Percentiles rank a stretch among this genome's conserved stretches.
These are phyloP conservation scores for grape (Vitis vinifera) DNA, from an alignment of 164 flowering plant species.

Conservation along the genomic window ASM3070453v1 NC_081808.1:21979501-21980000, in stretches of 20 bases:
- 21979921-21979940: constrained; percentile 55
- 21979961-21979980: constrained; percentile 50
- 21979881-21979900: constrained; percentile 53
- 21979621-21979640: too few relatives aligned
- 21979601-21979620: too few relatives aligned
- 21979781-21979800: neutral
- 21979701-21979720: constrained; percentile 47
- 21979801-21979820: neutral
- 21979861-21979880: constrained; percentile 26
- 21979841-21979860: neutral
- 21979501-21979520: neutral
- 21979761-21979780: constrained; percentile 49
- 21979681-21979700: too few relatives aligned
- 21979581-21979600: too few relatives aligned
- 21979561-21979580: too few relatives aligned
- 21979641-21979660: too few relatives aligned
- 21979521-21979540: neutral
- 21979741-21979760: constrained; percentile 63
- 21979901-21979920: constrained; percentile 46
- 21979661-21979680: too few relatives aligned
- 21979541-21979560: too few relatives aligned
- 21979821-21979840: neutral
- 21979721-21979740: constrained; percentile 52
- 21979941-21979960: constrained; percentile 52
- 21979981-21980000: constrained; percentile 21